Base-by-base conservation (phyloP, 2,329 filamentous ascomycete species). In the Fonsecaea nubica region DNA sequence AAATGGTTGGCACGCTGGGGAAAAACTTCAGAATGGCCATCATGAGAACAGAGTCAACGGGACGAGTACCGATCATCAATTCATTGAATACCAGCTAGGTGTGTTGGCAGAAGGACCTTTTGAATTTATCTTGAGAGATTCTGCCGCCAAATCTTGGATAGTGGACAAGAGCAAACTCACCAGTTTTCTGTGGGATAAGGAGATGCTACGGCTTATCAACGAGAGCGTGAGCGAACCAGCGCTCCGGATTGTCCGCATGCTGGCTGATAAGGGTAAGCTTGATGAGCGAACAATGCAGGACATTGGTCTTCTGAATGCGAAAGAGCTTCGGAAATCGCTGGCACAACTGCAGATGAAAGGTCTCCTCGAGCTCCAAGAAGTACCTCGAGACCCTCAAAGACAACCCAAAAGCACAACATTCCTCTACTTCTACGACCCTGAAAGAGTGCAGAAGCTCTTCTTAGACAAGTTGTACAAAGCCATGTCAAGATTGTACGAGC, bases 341-440 rank as follows among this genome's bases (percentile, higher is more conserved):
- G 89, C 92, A 13, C 88, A 89, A 68, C 91, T 99, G 85, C 92
- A 96, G 72, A 89, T 92, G 77, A 88, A 89, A 18, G 94, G 95
- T 1, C 89, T 95, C 67, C 88, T 97, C 12, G 92, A 98, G 72
- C 87, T 96, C 5, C 95, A 99, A 77, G 95, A 99, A 80, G 90
- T 99, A 0, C 95, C 95, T 0, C 91, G 92, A 71, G 94, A 98
- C 74, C 90, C 90, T 71, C 90, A 89, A 68, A 89, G 93, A 38
- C 87, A 91, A 73, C 92, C 93, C 0, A 91, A 89, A 69, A 88
- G 92, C 60, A 96, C 93, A 0, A 86, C 97, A 30, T 98, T 93
- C 77, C 87, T 98, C 63, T 97, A 93, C 89, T 97, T 89, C 82
- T 96, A 92, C 77, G 93, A 98, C 75, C 82, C 86, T 10, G 87